These are phyloP conservation scores for Calocera viscosa DNA, from an alignment of 768 basidiomycete genomes.

Conservation along the genomic window DNA sequence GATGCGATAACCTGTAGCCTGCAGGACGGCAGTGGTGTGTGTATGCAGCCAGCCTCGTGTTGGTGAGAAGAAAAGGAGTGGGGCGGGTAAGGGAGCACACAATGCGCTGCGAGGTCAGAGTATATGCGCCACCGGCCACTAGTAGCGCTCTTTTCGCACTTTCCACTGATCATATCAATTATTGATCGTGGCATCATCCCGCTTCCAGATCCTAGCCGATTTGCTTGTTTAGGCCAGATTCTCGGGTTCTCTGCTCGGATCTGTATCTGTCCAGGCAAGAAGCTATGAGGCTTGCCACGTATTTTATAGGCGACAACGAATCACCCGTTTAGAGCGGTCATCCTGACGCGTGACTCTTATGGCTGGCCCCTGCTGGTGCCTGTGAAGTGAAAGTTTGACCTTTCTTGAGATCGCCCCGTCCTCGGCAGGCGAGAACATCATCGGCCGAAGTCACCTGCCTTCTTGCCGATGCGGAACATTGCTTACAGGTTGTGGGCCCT, in stretches of 20 bases:
- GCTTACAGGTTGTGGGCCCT: neutral
- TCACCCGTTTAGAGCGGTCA: neutral
- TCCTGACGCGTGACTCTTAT: neutral
- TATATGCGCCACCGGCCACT: conserved; percentile 7
- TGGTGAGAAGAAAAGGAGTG: neutral
- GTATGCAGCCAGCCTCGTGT: conserved; percentile 8
- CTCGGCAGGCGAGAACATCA: neutral
- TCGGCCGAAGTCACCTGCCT: neutral
- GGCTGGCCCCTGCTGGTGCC: neutral
- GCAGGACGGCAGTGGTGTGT: neutral
- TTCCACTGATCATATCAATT: neutral
- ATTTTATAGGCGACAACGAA: neutral
- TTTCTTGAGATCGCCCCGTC: neutral
- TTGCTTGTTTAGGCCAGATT: neutral
- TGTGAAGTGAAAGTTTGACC: neutral
- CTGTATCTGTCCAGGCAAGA: neutral
- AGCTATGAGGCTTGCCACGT: neutral
- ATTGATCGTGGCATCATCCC: neutral
- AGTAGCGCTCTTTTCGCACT: neutral
- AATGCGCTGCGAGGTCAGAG: neutral
- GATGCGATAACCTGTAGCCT: conserved; percentile 7
- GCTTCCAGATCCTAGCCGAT: neutral
- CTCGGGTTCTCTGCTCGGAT: neutral
- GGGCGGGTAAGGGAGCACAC: neutral
- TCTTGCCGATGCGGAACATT: neutral